These are phyloP conservation scores for Cordyceps cicadae DNA, from an alignment of 2,329 filamentous ascomycete species.

Conservation along the genomic window DNA sequence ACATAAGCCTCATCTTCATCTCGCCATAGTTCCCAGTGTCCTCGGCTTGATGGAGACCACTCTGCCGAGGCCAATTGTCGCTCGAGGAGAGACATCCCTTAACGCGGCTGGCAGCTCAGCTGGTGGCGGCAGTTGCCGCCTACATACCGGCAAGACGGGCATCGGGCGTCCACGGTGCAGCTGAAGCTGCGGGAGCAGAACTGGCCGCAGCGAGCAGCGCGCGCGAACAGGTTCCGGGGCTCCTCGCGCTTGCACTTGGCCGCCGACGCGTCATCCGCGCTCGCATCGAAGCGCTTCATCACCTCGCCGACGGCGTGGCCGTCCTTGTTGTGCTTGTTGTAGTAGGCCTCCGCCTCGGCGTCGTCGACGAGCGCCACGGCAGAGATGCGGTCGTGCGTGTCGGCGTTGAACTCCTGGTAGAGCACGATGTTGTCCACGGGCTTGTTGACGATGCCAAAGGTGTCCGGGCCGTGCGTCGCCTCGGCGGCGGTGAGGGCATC, in stretches of 20 bases:
- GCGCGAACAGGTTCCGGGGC: background rate
- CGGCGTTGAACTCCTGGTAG: constrained; percentile 13
- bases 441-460: constrained; percentile 15
- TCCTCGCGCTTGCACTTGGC: background rate
- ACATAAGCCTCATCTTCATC: too few species aligned
- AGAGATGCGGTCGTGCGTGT: constrained; percentile 14
- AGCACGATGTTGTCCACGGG: constrained; percentile 13
- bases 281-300: background rate
- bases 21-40: background rate
- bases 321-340: constrained; percentile 9
- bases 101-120: constrained; percentile 10
- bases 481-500: constrained; percentile 11
- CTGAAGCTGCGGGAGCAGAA: constrained; percentile 10
- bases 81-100: background rate
- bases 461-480: constrained; percentile 10
- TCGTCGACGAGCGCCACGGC: constrained; percentile 13
- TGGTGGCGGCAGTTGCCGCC: constrained; percentile 5
- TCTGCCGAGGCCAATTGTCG: background rate
- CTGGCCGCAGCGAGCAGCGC: constrained; percentile 12
- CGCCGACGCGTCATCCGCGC: background rate
- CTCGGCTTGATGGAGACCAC: background rate
- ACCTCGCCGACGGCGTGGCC: background rate
- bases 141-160: constrained; percentile 10
- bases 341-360: constrained; percentile 9
- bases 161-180: constrained; percentile 7